Percentiles rank a stretch among this genome's conserved stretches.
Conservation (phyloP, 768 basidiomycete species). For the Termitomyces sp. region DNA sequence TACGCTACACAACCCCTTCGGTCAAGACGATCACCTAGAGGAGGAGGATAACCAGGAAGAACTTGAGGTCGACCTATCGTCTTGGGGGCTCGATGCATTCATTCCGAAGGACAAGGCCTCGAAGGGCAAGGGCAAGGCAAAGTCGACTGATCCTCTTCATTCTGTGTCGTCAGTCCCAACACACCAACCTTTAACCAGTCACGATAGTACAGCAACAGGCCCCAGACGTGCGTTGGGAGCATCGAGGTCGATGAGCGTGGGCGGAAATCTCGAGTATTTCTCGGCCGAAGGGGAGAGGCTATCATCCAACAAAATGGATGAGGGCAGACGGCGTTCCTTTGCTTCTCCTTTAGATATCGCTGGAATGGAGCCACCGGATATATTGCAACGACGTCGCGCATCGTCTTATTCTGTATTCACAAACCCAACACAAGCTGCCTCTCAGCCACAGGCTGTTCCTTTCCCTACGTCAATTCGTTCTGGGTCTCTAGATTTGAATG, state of each 20-base stretch:
- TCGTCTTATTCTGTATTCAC: slow-evolving; percentile 48
- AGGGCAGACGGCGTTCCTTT: slow-evolving; percentile 52
- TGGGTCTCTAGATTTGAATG: slow-evolving; percentile 32
- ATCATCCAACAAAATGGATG: slow-evolving; percentile 27
- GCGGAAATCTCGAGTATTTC: slow-evolving; percentile 52
- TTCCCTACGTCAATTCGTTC: slow-evolving; percentile 62
- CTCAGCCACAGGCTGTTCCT: slow-evolving; percentile 46
- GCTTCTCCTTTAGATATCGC: slow-evolving; percentile 55
- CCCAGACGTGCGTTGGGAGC: slow-evolving; percentile 37
- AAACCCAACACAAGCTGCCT: slow-evolving; percentile 22
- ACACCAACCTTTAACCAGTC: slow-evolving; percentile 39
- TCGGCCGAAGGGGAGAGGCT: slow-evolving; percentile 19
- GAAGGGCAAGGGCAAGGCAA: slow-evolving; percentile 39
- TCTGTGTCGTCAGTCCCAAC: slow-evolving; percentile 38
- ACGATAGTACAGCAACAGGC: slow-evolving; percentile 28
- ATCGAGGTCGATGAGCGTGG: slow-evolving; percentile 62
- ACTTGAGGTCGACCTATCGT: slow-evolving; percentile 75
- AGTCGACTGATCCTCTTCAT: slow-evolving; percentile 33
- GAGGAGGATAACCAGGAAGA: slow-evolving; percentile 45
- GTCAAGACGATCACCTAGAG: slow-evolving; percentile 54
- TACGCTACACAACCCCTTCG: slow-evolving; percentile 72
- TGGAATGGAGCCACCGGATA: slow-evolving; percentile 37
- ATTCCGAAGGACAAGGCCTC: slow-evolving; percentile 63
- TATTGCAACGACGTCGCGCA: slow-evolving; percentile 45
- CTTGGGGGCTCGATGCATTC: slow-evolving; percentile 81